A percentile compares a stretch with the other conserved stretches of the same genome.
Evolutionary conservation across 1,284 basidiomycete species (phyloP).

Genomic region (Blastosporella zonata): DNA sequence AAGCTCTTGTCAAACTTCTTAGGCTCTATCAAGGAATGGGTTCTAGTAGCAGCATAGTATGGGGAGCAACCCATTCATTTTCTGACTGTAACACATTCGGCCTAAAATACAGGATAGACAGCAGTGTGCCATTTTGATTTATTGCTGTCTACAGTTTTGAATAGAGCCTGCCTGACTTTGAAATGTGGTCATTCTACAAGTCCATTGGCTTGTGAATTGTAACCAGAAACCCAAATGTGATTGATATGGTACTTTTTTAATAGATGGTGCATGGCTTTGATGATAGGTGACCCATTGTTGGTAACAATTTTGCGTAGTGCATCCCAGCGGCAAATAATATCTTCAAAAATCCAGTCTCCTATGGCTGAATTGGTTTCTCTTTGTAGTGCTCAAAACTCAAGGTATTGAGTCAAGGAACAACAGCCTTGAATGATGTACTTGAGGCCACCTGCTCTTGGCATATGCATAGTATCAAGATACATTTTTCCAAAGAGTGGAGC

Average conservation of each 20-base stretch:
- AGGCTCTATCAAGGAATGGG: constrained; percentile 36
- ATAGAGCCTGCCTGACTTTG: not conserved
- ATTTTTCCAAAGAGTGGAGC: not conserved
- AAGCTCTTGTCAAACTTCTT: no score
- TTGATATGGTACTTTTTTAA: not conserved
- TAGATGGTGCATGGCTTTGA: not conserved
- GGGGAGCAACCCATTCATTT: not conserved
- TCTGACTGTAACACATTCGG: not conserved
- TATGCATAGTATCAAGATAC: not conserved
- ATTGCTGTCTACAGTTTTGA: constrained; percentile 23
- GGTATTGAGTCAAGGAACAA: not conserved
- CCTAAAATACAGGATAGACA: constrained; percentile 16
- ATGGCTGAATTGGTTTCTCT: not conserved
- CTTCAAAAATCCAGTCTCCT: not conserved
- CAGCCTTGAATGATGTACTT: not conserved
- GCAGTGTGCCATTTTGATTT: constrained; percentile 28
- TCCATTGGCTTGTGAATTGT: not conserved
- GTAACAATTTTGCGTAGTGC: not conserved
- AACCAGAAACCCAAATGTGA: not conserved
- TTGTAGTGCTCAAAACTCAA: not conserved
- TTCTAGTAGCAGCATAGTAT: constrained; percentile 31
- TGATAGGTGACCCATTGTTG: not conserved
- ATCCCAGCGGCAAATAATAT: not conserved
- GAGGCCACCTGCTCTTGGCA: not conserved
- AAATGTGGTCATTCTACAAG: not conserved